phyloP scores from a whole-genome alignment of 768 basidiomycete genomes.

The Paxillus involutus region DNA sequence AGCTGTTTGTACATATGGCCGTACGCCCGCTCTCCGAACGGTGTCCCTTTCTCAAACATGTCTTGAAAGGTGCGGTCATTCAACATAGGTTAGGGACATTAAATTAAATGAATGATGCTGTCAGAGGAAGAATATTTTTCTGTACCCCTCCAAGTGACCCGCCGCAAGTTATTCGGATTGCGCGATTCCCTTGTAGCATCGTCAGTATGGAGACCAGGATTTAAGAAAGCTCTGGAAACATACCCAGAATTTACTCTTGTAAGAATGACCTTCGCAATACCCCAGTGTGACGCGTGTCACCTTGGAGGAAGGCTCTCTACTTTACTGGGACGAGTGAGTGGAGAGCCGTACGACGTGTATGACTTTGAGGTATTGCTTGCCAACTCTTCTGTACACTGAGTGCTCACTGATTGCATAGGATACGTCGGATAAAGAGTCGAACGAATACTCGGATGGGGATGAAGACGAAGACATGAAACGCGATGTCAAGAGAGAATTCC shows the following conservation, averaged over 20 bases:
- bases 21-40: conserved; percentile 55
- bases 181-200: conserved; percentile 78
- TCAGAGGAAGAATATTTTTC: conserved; percentile 70
- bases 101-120: neutral
- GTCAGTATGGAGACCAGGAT: conserved; percentile 78
- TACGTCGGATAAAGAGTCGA: conserved; percentile 21
- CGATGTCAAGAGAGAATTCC: conserved; percentile 39
- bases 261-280: conserved; percentile 53
- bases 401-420: conserved; percentile 14
- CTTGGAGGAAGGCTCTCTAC: conserved; percentile 71
- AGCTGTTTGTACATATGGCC: conserved; percentile 82
- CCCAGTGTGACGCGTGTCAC: conserved; percentile 82
- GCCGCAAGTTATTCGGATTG: conserved; percentile 68
- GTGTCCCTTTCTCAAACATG: conserved; percentile 52
- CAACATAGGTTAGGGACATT: neutral
- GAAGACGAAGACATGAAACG: conserved; percentile 9
- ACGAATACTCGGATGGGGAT: conserved; percentile 27
- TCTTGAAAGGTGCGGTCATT: conserved; percentile 43
- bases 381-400: neutral
- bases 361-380: conserved; percentile 59
- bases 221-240: conserved; percentile 61
- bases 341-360: conserved; percentile 65
- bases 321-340: conserved; percentile 58
- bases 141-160: conserved; percentile 62
- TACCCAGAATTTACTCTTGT: conserved; percentile 64